Conservation (phyloP, 495 filamentous ascomycete genomes). For the Hyphodiscus hymeniophilus region DNA sequence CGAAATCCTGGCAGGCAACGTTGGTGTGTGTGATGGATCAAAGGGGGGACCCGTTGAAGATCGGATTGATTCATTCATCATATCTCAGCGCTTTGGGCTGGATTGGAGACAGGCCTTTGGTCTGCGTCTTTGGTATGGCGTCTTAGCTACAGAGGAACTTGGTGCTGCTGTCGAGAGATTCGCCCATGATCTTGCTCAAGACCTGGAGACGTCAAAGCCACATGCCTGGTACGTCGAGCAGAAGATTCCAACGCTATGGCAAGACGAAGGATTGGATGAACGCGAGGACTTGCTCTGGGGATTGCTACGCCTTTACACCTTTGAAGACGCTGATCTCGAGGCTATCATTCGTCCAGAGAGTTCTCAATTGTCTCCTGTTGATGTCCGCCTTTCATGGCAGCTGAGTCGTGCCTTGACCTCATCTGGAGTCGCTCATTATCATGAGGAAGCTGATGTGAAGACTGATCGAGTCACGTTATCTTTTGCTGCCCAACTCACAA, state of each 20-base stretch:
- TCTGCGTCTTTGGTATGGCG: conserved; percentile 79
- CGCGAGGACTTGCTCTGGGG: conserved; percentile 79
- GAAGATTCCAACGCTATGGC: conserved; percentile 34
- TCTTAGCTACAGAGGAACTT: conserved; percentile 54
- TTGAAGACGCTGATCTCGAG: conserved; percentile 40
- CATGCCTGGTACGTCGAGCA: conserved; percentile 51
- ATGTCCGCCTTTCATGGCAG: conserved; percentile 75
- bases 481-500: conserved; percentile 65
- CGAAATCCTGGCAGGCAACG: conserved; percentile 80
- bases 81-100: conserved; percentile 72
- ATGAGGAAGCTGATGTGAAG: conserved; percentile 37
- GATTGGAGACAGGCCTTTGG: conserved; percentile 93
- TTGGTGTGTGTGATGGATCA: conserved; percentile 69
- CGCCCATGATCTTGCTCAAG: conserved; percentile 54
- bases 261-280: conserved; percentile 39
- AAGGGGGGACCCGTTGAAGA: conserved; percentile 64
- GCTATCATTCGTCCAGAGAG: conserved; percentile 47
- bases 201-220: conserved; percentile 52
- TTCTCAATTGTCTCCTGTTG: conserved; percentile 56
- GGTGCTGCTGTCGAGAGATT: conserved; percentile 63
- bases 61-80: conserved; percentile 62
- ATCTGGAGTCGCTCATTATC: conserved; percentile 33
- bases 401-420: conserved; percentile 50
- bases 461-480: conserved; percentile 59
- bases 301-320: conserved; percentile 69